phyloP scores from a whole-genome alignment of 2,329 filamentous ascomycete species.

The Fonsecaea monophora region DNA sequence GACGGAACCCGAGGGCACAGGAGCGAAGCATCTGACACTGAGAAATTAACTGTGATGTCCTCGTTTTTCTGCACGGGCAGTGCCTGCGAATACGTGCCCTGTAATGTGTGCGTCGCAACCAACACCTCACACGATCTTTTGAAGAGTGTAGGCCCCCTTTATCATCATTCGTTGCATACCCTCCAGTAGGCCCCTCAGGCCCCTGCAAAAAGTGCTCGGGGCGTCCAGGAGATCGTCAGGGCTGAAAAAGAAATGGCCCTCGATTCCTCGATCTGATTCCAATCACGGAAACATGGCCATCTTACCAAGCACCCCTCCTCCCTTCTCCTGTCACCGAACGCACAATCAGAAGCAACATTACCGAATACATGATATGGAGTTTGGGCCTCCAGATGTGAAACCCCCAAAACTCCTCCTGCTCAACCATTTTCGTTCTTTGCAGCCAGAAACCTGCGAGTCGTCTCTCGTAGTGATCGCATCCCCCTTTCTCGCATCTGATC shows the following conservation, averaged over 20 bases:
- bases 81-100: constrained; percentile 3
- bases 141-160: neutral
- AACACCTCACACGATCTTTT: constrained; percentile 14
- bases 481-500: neutral
- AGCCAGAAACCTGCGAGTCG: too few species aligned
- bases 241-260: constrained; percentile 16
- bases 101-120: neutral
- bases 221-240: constrained; percentile 6
- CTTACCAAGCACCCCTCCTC: constrained; percentile 12
- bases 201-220: neutral
- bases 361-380: neutral
- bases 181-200: constrained; percentile 2
- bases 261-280: constrained; percentile 2
- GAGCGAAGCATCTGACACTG: neutral
- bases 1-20: neutral
- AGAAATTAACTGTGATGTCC: neutral
- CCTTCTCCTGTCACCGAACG: constrained; percentile 6
- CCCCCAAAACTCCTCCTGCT: neutral
- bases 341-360: constrained; percentile 16
- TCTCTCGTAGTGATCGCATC: neutral
- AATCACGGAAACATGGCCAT: constrained; percentile 7
- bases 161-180: neutral
- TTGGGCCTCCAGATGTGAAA: constrained; percentile 1
- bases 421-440: too few species aligned
- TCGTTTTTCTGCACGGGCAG: neutral